These are phyloP conservation scores for Trichoderma virens DNA, from an alignment of 495 filamentous ascomycete genomes.

Conservation along the genomic window DNA sequence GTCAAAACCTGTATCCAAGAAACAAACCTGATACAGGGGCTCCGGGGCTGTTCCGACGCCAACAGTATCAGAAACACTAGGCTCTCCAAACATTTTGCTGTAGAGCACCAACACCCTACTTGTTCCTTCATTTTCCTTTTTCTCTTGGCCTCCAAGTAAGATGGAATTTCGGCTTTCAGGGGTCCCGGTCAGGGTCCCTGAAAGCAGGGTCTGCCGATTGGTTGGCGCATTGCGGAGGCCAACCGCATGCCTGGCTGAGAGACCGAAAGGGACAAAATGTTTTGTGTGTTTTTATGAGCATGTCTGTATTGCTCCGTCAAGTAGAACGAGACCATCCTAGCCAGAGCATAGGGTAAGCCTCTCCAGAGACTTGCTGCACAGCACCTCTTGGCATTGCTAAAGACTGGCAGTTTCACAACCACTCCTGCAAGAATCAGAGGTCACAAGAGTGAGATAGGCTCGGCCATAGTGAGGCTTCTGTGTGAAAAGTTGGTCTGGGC, in stretches of 20 bases:
- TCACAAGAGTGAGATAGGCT: too few relatives aligned
- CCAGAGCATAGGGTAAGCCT: too few relatives aligned
- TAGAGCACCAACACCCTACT: neutral
- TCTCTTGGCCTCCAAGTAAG: constrained; percentile 5
- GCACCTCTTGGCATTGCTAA: constrained; percentile 24
- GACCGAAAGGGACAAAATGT: neutral
- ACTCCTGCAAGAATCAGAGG: too few relatives aligned
- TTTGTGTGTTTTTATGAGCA: neutral
- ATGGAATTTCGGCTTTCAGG: neutral
- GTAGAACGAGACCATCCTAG: too few relatives aligned
- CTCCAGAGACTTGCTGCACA: constrained; percentile 17
- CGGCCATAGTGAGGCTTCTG: too few relatives aligned
- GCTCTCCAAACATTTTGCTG: neutral
- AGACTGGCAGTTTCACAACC: constrained; percentile 17
- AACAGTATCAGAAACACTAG: neutral
- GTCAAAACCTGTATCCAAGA: neutral
- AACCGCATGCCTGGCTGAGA: neutral
- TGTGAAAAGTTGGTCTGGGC: too few relatives aligned
- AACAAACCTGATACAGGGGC: neutral
- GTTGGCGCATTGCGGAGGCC: neutral
- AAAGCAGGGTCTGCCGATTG: neutral
- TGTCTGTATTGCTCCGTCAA: too few relatives aligned
- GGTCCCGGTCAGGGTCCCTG: neutral
- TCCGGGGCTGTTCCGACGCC: neutral
- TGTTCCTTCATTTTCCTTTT: constrained; percentile 11